Percentiles rank a stretch among this genome's conserved stretches.
These are phyloP conservation scores for Aureobasidium sp. DNA, from an alignment of 2,329 filamentous ascomycete genomes.

Conservation along the genomic window DNA sequence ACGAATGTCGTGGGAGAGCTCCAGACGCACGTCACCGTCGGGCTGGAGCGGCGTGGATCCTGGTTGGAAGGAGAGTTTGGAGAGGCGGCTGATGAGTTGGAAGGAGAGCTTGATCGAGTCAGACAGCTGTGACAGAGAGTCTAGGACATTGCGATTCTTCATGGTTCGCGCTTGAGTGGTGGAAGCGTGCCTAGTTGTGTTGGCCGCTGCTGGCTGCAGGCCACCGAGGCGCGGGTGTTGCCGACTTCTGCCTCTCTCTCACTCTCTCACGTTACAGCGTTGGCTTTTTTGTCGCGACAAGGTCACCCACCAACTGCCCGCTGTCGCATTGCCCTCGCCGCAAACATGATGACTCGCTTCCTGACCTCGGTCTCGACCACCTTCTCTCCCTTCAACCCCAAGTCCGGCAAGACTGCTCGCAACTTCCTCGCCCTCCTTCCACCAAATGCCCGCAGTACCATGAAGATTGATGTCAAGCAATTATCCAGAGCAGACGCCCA, in stretches of 20 bases:
- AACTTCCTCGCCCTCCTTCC: conserved; percentile 83
- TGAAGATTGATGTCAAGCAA: conserved; percentile 71
- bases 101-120: conserved; percentile 48
- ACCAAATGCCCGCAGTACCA: conserved; percentile 64
- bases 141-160: conserved; percentile 4
- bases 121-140: conserved; percentile 37
- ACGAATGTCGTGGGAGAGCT: conserved; percentile 75
- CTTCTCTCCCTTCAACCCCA: conserved; percentile 85
- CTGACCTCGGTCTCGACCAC: conserved; percentile 75
- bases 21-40: conserved; percentile 55
- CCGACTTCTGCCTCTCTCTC: background rate
- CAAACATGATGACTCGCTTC: conserved; percentile 73
- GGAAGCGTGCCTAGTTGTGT: too few relatives aligned
- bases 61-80: conserved; percentile 53
- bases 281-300: conserved; percentile 9
- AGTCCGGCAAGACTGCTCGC: conserved; percentile 69
- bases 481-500: conserved; percentile 59
- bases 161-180: conserved; percentile 3
- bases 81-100: conserved; percentile 50
- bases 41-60: conserved; percentile 57
- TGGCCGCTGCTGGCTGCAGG: too few relatives aligned
- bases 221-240: too few relatives aligned
- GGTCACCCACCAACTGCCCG: background rate
- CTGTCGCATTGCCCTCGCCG: background rate
- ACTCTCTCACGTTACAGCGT: conserved; percentile 1